Conservation (phyloP, 2,329 filamentous ascomycete genomes). For the Tolypocladium endophyticum region DNA sequence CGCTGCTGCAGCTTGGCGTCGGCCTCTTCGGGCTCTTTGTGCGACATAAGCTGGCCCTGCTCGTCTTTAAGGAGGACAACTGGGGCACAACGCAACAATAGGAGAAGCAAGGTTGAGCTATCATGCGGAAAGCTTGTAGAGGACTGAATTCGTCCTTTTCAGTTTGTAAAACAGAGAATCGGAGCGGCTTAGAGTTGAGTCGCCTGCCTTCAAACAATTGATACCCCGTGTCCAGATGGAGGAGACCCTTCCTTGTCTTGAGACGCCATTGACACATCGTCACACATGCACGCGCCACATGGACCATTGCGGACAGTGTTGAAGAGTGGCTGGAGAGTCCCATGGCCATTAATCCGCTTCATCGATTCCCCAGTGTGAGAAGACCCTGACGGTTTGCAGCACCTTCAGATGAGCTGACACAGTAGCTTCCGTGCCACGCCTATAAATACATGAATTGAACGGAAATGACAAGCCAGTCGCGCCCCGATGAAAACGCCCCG, state of each 20-base stretch:
- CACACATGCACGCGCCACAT: background rate
- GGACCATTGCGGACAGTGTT: background rate
- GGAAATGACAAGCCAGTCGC: slow-evolving; percentile 1
- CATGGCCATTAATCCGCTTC: background rate
- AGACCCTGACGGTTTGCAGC: background rate
- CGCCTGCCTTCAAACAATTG: background rate
- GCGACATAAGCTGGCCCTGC: slow-evolving; percentile 72
- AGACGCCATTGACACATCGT: background rate
- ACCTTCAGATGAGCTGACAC: background rate
- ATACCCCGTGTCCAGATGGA: background rate
- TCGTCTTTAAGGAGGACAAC: slow-evolving; percentile 90
- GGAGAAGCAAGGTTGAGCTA: background rate
- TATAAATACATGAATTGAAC: slow-evolving; percentile 1
- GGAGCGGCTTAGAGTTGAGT: background rate
- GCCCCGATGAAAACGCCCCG: background rate
- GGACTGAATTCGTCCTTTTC: background rate
- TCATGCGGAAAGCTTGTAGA: too few relatives aligned
- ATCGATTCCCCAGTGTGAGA: background rate
- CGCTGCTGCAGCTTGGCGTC: slow-evolving; percentile 63
- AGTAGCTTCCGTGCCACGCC: background rate
- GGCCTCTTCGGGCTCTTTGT: slow-evolving; percentile 79
- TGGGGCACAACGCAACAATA: slow-evolving; percentile 28
- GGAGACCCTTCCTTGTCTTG: background rate
- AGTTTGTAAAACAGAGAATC: background rate
- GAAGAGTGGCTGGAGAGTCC: background rate